These are phyloP conservation scores for Nothophoma quercina DNA, from an alignment of 2,329 filamentous ascomycete species.

Conservation along the genomic window DNA sequence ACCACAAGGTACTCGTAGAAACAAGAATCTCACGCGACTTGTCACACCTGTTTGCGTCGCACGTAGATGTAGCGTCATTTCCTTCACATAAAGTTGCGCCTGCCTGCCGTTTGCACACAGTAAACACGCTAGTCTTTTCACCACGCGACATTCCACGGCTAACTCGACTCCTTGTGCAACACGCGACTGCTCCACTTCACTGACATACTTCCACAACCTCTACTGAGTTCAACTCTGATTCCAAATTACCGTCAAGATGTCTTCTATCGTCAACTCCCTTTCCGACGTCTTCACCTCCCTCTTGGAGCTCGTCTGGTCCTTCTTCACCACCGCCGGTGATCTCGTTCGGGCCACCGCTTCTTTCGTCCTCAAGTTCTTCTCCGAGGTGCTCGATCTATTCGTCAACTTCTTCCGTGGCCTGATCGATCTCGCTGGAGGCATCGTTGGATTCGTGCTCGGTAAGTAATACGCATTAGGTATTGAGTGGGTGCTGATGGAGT, in stretches of 20 bases:
- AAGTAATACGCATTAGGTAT: conserved; percentile 7
- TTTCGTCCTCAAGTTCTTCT: conserved; percentile 39
- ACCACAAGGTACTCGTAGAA: conserved; percentile 9
- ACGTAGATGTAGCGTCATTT: conserved; percentile 36
- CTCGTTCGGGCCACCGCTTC: conserved; percentile 40
- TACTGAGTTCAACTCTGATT: background rate
- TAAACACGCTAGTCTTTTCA: conserved; percentile 6
- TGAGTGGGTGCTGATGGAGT: background rate
- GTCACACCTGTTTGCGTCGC: conserved; percentile 6
- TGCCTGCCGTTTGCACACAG: conserved; percentile 15
- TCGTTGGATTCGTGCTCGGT: conserved; percentile 46
- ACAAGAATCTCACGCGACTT: conserved; percentile 11
- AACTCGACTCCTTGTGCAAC: background rate
- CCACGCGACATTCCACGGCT: background rate
- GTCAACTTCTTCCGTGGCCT: conserved; percentile 45
- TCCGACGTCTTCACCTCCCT: conserved; percentile 42
- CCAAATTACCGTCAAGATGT: conserved; percentile 31
- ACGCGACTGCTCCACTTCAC: conserved; percentile 3
- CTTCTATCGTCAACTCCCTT: conserved; percentile 43
- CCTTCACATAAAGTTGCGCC: conserved; percentile 15
- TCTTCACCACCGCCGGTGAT: conserved; percentile 45
- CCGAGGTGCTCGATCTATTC: conserved; percentile 37
- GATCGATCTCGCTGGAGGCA: conserved; percentile 44
- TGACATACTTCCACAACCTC: background rate
- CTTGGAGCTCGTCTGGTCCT: conserved; percentile 44